These are phyloP conservation scores for Calonectria hawksworthii DNA, from an alignment of 2,329 filamentous ascomycete genomes.

Conservation along the genomic window DNA sequence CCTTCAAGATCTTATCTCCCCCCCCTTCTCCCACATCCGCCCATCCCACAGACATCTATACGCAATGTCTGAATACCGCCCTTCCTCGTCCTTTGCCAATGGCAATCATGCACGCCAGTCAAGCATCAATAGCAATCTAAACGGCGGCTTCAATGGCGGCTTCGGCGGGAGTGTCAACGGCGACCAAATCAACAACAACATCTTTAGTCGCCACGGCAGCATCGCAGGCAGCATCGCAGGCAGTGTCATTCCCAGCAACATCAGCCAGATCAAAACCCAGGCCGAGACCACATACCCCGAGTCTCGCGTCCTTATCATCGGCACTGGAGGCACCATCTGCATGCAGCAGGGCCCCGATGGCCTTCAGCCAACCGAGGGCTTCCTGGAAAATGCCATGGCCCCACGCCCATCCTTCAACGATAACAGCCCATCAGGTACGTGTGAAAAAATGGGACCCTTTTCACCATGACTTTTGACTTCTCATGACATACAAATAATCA, in stretches of 20 bases:
- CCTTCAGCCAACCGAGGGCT: constrained; percentile 83
- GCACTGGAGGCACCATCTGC: constrained; percentile 92
- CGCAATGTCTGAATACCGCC: constrained; percentile 22
- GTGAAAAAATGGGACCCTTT: background rate
- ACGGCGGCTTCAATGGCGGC: background rate
- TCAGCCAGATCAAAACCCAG: constrained; percentile 26
- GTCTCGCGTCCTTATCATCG: constrained; percentile 88
- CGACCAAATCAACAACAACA: background rate
- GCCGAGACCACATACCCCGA: constrained; percentile 68
- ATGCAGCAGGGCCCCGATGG: constrained; percentile 88
- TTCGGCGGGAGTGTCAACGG: background rate
- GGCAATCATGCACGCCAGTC: constrained; percentile 16
- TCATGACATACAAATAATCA: constrained; percentile 24
- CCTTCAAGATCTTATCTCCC: constrained; percentile 20
- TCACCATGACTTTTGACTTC: background rate
- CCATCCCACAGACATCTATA: background rate
- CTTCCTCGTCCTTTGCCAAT: constrained; percentile 18
- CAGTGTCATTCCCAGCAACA: constrained; percentile 21
- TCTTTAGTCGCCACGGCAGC: constrained; percentile 17
- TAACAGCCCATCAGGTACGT: constrained; percentile 50
- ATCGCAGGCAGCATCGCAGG: background rate
- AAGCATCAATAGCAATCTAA: constrained; percentile 10
- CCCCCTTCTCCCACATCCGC: background rate
- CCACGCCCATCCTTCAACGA: constrained; percentile 91
- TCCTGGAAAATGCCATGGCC: constrained; percentile 85